Evolutionary conservation across 2,329 filamentous ascomycete species (phyloP), one percentile per base, ranked within the genome.

Genomic region (Alternaria sp.): DNA sequence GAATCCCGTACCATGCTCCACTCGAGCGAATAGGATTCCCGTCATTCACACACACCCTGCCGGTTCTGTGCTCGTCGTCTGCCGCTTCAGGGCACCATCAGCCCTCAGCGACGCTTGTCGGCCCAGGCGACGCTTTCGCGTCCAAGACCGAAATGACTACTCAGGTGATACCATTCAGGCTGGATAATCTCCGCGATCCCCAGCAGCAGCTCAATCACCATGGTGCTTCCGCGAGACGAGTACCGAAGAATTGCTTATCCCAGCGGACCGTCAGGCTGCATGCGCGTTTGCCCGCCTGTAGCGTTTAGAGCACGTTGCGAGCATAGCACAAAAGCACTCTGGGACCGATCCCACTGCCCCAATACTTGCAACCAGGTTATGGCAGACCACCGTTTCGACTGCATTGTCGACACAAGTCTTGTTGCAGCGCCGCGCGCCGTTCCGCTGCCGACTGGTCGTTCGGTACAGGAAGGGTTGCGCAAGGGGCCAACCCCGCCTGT

Each of bases 361-460:
- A 49, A 54, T 55, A 52, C 52, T 51, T 23, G 28, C 49, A 32
- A 28, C 28, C 49, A 51, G 28, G 28, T 51, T 32, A 61, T 68
- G 63, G 47, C 23, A 47, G 61, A 57, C 63, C 62, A 60, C 58
- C 59, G 59, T 61, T 62, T 59, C 62, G 65, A 64, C 60, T 61
- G 65, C 68, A 65, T 65, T 66, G 55, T 52, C 50, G 58, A 56
- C 57, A 54, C 59, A 44, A 50, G 44, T 46, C 59, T 67, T 65
- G 61, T 65, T 69, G 66, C 64, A 67, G 64, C 55, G 62, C 61
- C 61, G 60, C 72, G 69, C 60, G 68, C 69, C 72, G 71, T 70
- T 62, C 70, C 72, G 71, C 63, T 66, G 63, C 66, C 66, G 60
- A 49, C 46, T 46, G n/a, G 47, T 60, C 36, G 32, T 51, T 59